phyloP scores from a whole-genome alignment of 352 stramenopile genomes.

The Blastocystis sp. region DNA sequence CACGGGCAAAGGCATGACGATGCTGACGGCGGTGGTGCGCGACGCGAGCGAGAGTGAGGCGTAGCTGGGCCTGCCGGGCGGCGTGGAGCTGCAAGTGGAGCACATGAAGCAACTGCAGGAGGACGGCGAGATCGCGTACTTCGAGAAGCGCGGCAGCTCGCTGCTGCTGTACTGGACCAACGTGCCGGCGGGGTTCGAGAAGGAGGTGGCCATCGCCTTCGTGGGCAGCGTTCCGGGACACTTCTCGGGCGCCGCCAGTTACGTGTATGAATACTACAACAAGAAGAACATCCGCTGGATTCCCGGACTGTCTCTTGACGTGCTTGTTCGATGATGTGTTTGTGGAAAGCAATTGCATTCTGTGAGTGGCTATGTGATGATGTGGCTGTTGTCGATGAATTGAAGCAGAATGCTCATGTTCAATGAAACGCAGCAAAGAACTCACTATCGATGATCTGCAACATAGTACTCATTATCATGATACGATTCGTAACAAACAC shows the following conservation, averaged over 20 bases:
- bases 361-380: too few species aligned
- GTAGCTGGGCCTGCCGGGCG: conserved; percentile 49
- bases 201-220: conserved; percentile 30
- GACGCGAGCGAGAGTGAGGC: not conserved
- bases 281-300: conserved; percentile 44
- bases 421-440: too few species aligned
- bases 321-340: not conserved
- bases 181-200: conserved; percentile 14
- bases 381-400: too few species aligned
- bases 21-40: conserved; percentile 61
- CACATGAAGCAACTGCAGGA: conserved; percentile 48
- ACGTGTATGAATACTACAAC: conserved; percentile 66
- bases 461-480: too few species aligned
- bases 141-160: conserved; percentile 17
- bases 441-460: too few species aligned
- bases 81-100: conserved; percentile 19
- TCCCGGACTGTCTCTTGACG: conserved; percentile 1
- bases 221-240: conserved; percentile 10
- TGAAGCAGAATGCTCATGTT: too few species aligned
- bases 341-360: not conserved
- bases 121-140: conserved; percentile 31
- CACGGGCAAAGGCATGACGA: not conserved
- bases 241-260: not conserved
- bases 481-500: not conserved
- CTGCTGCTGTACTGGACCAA: conserved; percentile 48